Conservation (phyloP, 805 yeast species). For the Candida broadrunensis region DNA sequence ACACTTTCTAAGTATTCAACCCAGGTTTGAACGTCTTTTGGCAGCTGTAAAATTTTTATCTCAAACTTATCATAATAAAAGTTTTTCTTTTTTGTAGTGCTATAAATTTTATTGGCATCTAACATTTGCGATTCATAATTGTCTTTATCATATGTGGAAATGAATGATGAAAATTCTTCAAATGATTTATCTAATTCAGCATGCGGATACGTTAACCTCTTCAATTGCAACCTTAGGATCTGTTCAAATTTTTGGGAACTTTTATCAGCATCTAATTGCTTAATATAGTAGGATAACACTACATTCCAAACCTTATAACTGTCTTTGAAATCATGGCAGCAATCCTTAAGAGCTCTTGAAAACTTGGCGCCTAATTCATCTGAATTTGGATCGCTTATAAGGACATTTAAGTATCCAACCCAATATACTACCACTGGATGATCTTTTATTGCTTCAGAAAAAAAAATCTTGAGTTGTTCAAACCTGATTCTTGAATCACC, state of each 20-base stretch:
- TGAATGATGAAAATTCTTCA: constrained; percentile 36
- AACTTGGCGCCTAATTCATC: constrained; percentile 5
- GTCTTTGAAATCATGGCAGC: constrained; percentile 21
- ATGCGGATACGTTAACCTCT: constrained; percentile 42
- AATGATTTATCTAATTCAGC: constrained; percentile 36
- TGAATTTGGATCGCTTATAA: constrained; percentile 1
- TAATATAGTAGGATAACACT: constrained; percentile 9
- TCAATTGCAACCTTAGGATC: constrained; percentile 19
- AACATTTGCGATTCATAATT: constrained; percentile 35
- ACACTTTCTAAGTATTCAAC: constrained; percentile 28
- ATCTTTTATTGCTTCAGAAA: constrained; percentile 12
- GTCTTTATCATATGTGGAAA: constrained; percentile 23
- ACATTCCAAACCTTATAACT: constrained; percentile 19
- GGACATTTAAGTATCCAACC: constrained; percentile 16
- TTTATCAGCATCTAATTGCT: constrained; percentile 3
- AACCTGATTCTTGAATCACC: constrained; percentile 3
- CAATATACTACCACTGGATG: constrained; percentile 20
- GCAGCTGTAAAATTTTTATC: constrained; percentile 13
- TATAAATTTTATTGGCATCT: constrained; percentile 29
- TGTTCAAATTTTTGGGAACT: constrained; percentile 13
- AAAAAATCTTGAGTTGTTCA: constrained; percentile 11
- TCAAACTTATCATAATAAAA: constrained; percentile 37
- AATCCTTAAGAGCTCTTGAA: constrained; percentile 17
- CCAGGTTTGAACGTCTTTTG: constrained; percentile 23
- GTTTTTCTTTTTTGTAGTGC: constrained; percentile 22